Evolutionary conservation across 768 basidiomycete genomes (phyloP), one percentile per base, ranked within the genome.

Genomic region (Phylloporus sp.): DNA sequence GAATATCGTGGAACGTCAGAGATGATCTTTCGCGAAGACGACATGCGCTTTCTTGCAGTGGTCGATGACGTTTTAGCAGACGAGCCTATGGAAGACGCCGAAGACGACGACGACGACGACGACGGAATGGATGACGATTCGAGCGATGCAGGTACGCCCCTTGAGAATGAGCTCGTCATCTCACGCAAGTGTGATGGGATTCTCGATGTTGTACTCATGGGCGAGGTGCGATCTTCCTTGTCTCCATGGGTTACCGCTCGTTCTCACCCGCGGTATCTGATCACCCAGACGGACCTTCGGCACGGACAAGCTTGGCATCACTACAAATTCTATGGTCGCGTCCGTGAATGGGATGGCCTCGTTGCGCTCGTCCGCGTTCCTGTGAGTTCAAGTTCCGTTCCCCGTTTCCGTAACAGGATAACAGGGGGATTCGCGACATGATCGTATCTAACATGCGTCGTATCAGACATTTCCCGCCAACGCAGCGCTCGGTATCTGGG

Each of bases 311-410:
- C 75, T 22, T 78, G 75, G 77, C 63, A 73, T 35, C 63, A 64
- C 42, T 77, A 72, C 51, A 65, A 52, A 11, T 75, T 75, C 48
- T 73, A 75, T 48, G 81, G 80, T 4, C 74, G 80, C 15, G 68
- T 82, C 9, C 69, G 80, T 24, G 57, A 69, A 29, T 82, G 79
- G 78, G 80, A 82, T 53, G 80, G 80, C 28, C 63, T 82, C 35
- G 67, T 82, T 9, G 79, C 74, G 5, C 69, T 82, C 17, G 53
- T 81, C 34, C 62, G 80, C 15, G 61, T 71, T 46, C 66, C 70
- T 32, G 68, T 58, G 53, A 48, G 55, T 57, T 31, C 28, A 32
- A 2, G 24, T 20, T 22, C 26, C 11, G 27, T 52, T 31, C 26
- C 11, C 37, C 13, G 10, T 37, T 34, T 11, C 42, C 28, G 20